phyloP scores from a whole-genome alignment of 2,329 filamentous ascomycete genomes.

The Venturia pyrina region DNA sequence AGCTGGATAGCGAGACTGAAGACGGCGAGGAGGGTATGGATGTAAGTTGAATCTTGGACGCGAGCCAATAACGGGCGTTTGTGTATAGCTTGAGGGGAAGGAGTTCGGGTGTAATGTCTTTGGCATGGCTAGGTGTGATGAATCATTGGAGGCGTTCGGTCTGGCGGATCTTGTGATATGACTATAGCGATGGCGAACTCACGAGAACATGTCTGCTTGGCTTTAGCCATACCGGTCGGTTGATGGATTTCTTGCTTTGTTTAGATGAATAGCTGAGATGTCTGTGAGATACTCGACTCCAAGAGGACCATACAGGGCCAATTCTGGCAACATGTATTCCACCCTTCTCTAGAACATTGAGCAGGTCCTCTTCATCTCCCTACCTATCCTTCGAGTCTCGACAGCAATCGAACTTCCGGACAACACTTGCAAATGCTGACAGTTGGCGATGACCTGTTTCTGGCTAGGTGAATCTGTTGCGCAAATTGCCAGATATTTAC shows the following conservation, averaged over 20 bases:
- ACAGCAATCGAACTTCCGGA: too few species aligned
- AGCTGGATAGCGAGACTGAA: conserved; percentile 9
- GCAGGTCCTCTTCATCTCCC: too few species aligned
- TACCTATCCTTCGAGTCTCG: too few species aligned
- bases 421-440: too few species aligned
- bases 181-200: background rate
- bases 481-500: too few species aligned
- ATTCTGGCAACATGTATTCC: too few species aligned
- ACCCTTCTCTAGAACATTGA: too few species aligned
- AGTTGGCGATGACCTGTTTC: too few species aligned
- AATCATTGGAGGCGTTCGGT: background rate
- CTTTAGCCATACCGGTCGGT: background rate
- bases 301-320: background rate
- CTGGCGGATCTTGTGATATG: background rate
- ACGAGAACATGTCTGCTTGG: background rate
- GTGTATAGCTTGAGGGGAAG: background rate
- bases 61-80: background rate
- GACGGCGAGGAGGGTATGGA: conserved; percentile 26
- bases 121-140: background rate
- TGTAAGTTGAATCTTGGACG: conserved; percentile 21
- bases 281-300: background rate
- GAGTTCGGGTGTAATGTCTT: background rate
- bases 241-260: background rate
- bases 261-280: background rate
- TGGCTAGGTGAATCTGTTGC: too few species aligned